These are phyloP conservation scores for Ricinus communis DNA, from an alignment of 345 rosid genomes.

Conservation along the genomic window DNA sequence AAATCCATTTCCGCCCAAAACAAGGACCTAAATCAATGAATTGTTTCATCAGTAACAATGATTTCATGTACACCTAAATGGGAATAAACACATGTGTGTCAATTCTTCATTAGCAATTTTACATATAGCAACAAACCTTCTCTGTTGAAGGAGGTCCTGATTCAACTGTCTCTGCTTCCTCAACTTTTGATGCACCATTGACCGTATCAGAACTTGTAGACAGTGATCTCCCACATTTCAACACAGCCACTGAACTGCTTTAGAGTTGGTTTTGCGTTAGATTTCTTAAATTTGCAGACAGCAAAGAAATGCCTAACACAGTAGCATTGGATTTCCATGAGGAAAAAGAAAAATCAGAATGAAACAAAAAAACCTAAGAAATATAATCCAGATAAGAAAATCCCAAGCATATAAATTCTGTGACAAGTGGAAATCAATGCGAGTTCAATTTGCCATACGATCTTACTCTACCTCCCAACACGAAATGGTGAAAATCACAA, in stretches of 20 bases:
- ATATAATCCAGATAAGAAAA: too few species aligned
- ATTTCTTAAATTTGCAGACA: not conserved
- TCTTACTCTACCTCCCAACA: too few species aligned
- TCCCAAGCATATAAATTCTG: too few species aligned
- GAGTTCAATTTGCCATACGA: too few species aligned
- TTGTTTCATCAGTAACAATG: not conserved
- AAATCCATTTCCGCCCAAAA: constrained; percentile 44
- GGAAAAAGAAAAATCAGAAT: not conserved
- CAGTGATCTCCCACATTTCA: constrained; percentile 25
- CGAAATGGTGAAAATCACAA: too few species aligned
- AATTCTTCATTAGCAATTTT: not conserved
- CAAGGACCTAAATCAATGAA: constrained; percentile 32
- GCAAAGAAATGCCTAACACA: too few species aligned
- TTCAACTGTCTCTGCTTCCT: constrained; percentile 15
- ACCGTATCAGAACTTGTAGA: constrained; percentile 22
- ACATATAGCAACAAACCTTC: constrained; percentile 24
- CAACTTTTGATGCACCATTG: constrained; percentile 17
- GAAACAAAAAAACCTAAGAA: too few species aligned
- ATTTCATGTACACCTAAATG: not conserved
- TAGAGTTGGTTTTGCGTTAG: not conserved
- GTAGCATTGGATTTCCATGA: not conserved
- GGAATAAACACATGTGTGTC: not conserved
- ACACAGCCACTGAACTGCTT: constrained; percentile 15
- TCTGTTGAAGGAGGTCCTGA: constrained; percentile 9
- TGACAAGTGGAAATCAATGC: too few species aligned